phyloP scores from a whole-genome alignment of 352 stramenopile genomes.

The Globisporangium irregulare region DNA sequence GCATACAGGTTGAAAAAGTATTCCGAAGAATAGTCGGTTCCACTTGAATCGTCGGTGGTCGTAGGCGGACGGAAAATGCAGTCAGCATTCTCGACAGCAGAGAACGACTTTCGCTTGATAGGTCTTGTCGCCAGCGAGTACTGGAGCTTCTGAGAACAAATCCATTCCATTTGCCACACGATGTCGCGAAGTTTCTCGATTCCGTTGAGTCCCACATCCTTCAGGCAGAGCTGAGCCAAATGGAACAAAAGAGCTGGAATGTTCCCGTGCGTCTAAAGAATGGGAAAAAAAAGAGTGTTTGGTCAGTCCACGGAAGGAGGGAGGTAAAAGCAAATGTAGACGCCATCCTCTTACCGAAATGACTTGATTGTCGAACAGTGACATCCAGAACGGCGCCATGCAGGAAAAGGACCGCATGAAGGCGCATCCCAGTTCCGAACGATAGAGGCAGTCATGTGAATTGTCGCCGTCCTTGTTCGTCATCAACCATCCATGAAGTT shows the following conservation, averaged over 20 bases:
- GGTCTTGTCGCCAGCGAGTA: slow-evolving; percentile 43
- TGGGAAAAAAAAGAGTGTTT: background rate
- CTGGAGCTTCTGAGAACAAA: slow-evolving; percentile 36
- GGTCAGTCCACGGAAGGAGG: background rate
- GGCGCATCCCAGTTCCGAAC: slow-evolving; percentile 48
- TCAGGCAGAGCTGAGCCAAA: slow-evolving; percentile 53
- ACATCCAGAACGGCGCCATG: slow-evolving; percentile 41
- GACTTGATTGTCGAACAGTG: slow-evolving; percentile 63
- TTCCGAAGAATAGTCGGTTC: slow-evolving; percentile 25
- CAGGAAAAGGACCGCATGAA: slow-evolving; percentile 54
- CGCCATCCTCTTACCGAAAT: slow-evolving; percentile 35
- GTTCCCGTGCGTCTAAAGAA: slow-evolving; percentile 51
- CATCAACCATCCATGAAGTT: slow-evolving; percentile 39
- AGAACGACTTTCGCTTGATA: slow-evolving; percentile 36
- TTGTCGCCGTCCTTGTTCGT: slow-evolving; percentile 15
- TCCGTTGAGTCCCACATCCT: slow-evolving; percentile 32
- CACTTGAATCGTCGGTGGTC: slow-evolving; percentile 17
- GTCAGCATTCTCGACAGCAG: slow-evolving; percentile 31
- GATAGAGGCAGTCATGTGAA: slow-evolving; percentile 21
- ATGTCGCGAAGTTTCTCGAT: slow-evolving; percentile 33
- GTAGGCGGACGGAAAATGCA: slow-evolving; percentile 26
- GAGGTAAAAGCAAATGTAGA: background rate
- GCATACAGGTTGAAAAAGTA: slow-evolving; percentile 76
- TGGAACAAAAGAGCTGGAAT: slow-evolving; percentile 56
- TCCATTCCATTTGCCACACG: slow-evolving; percentile 45